Evolutionary conservation across 139 green algal genomes (phyloP).

Genomic region (Picochlorum sp.): DNA sequence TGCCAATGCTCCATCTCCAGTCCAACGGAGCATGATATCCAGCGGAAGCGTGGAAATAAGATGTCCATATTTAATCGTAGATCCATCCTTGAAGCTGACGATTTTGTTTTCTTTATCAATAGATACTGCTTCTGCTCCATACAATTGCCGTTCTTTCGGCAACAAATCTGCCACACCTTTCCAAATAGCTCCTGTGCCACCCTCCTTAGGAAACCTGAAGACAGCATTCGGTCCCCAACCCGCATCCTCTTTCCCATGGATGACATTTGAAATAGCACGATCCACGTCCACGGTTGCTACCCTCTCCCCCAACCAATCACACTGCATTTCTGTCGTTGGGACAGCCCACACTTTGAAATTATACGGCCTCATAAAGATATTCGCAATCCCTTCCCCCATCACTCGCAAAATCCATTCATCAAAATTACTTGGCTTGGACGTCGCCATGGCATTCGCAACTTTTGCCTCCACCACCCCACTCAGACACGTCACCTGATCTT

Average conservation of each 20-base stretch:
- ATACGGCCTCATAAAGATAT: constrained; percentile 93
- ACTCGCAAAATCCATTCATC: constrained; percentile 89
- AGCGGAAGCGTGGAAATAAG: constrained; percentile 78
- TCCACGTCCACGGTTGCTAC: constrained; percentile 81
- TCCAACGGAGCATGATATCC: constrained; percentile 61
- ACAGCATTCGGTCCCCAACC: constrained; percentile 86
- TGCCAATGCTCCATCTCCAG: constrained; percentile 57
- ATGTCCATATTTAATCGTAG: constrained; percentile 43
- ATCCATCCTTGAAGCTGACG: constrained; percentile 35
- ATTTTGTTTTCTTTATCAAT: constrained; percentile 67
- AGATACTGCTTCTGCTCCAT: constrained; percentile 39
- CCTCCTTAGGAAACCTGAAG: constrained; percentile 77
- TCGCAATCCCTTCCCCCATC: constrained; percentile 77
- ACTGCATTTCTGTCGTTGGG: constrained; percentile 77
- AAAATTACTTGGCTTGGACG: constrained; percentile 71
- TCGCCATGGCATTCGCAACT: constrained; percentile 54
- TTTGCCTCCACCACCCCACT: constrained; percentile 77
- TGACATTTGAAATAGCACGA: constrained; percentile 77
- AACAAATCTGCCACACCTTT: constrained; percentile 73
- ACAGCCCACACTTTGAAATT: constrained; percentile 90
- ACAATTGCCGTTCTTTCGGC: constrained; percentile 59
- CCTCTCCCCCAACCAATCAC: constrained; percentile 86
- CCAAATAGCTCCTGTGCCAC: constrained; percentile 86
- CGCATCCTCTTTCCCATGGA: constrained; percentile 75
- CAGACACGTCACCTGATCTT: constrained; percentile 78